A percentile compares a stretch with the other conserved stretches of the same genome.
These are phyloP conservation scores for Phytophthora pluvialis DNA, from an alignment of 352 stramenopile genomes.

Conservation along the genomic window DNA sequence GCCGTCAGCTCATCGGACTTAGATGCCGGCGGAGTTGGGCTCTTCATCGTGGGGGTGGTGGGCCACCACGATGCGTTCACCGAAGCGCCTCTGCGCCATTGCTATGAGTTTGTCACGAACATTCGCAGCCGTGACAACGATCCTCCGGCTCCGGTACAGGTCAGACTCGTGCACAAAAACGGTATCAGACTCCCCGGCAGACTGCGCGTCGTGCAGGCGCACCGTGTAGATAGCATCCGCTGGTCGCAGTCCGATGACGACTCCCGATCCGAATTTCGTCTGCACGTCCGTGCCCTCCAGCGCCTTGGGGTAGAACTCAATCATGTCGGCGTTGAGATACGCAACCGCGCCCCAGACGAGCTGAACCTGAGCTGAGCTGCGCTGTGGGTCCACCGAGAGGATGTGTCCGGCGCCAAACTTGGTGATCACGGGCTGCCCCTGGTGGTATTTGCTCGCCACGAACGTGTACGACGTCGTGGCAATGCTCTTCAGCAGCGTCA, in stretches of 20 bases:
- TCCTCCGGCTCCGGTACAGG: slow-evolving; percentile 49
- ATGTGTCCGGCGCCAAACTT: slow-evolving; percentile 70
- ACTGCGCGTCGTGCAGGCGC: slow-evolving; percentile 53
- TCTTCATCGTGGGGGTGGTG: slow-evolving; percentile 51
- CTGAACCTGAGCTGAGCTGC: slow-evolving; percentile 63
- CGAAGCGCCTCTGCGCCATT: slow-evolving; percentile 48
- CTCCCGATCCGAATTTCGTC: slow-evolving; percentile 75
- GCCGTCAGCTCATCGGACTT: slow-evolving; percentile 16
- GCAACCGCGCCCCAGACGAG: slow-evolving; percentile 67
- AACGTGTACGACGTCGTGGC: slow-evolving; percentile 70
- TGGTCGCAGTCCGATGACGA: slow-evolving; percentile 68
- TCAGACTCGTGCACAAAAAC: slow-evolving; percentile 83
- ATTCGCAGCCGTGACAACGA: slow-evolving; percentile 55
- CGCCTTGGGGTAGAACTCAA: slow-evolving; percentile 76
- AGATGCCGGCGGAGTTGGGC: slow-evolving; percentile 59
- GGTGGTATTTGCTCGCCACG: slow-evolving; percentile 73
- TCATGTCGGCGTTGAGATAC: slow-evolving; percentile 63
- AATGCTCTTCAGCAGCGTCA: slow-evolving; percentile 67
- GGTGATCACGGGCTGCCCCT: slow-evolving; percentile 78
- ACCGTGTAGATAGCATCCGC: slow-evolving; percentile 84
- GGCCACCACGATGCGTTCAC: slow-evolving; percentile 50
- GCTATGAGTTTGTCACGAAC: slow-evolving; percentile 57
- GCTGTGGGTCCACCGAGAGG: slow-evolving; percentile 55
- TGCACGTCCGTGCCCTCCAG: slow-evolving; percentile 76
- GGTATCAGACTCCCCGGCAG: slow-evolving; percentile 54